Percentiles rank a stretch among this genome's conserved stretches.
These are phyloP conservation scores for Iberis pinnata DNA, from an alignment of 345 rosid species.

Conservation along the genomic window DNA sequence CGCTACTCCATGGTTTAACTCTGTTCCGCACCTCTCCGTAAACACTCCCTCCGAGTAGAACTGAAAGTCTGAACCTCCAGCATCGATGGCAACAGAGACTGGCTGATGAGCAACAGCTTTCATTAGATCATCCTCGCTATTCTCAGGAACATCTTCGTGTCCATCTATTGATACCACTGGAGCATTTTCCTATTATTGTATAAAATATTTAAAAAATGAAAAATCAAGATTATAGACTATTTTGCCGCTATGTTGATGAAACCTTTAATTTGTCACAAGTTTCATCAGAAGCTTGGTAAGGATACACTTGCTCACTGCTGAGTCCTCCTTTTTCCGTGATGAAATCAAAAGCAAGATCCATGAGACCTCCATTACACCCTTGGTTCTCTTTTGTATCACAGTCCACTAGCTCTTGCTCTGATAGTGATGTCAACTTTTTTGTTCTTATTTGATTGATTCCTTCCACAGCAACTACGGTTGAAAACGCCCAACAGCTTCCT, in stretches of 20 bases:
- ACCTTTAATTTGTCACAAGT: slow-evolving; percentile 54
- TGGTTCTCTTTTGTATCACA: slow-evolving; percentile 53
- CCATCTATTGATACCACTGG: slow-evolving; percentile 52
- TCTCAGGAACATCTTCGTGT: slow-evolving; percentile 62
- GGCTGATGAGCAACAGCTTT: slow-evolving; percentile 77
- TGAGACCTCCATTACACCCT: slow-evolving; percentile 76
- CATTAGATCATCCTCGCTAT: slow-evolving; percentile 52
- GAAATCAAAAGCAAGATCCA: slow-evolving; percentile 72
- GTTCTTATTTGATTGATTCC: slow-evolving; percentile 74
- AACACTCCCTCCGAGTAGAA: slow-evolving; percentile 63
- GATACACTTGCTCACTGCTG: slow-evolving; percentile 56
- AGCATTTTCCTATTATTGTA: slow-evolving; percentile 49
- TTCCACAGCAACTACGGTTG: slow-evolving; percentile 72
- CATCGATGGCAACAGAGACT: slow-evolving; percentile 72
- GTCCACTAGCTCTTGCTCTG: slow-evolving; percentile 81
- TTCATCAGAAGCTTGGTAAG: slow-evolving; percentile 50
- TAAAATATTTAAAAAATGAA: too few species aligned
- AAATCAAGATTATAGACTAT: too few species aligned
- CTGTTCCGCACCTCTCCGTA: slow-evolving; percentile 53
- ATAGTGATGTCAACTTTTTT: slow-evolving; percentile 42
- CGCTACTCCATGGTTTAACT: slow-evolving; percentile 63
- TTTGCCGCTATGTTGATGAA: too few species aligned
- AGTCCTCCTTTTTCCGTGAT: slow-evolving; percentile 62
- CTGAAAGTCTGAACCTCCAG: slow-evolving; percentile 62
- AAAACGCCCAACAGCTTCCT: slow-evolving; percentile 97